Conservation (phyloP, 2,329 filamentous ascomycete genomes). For the Capronia epimyces region DNA sequence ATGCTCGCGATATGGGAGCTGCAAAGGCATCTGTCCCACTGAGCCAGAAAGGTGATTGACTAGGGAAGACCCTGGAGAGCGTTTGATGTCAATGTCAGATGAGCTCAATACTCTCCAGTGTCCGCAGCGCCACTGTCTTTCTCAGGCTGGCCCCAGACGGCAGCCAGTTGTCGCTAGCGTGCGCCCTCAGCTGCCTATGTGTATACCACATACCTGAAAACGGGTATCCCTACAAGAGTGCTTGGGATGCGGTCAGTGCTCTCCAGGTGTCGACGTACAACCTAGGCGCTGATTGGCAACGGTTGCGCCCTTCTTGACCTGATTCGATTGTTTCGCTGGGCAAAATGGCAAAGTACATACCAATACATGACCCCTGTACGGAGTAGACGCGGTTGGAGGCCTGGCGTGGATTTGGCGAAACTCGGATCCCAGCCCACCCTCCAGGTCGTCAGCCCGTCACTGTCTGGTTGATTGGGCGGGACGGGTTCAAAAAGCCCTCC, state of each 20-base stretch:
- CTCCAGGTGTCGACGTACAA: background rate
- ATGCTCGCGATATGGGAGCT: background rate
- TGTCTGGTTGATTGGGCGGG: background rate
- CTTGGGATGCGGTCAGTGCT: slow-evolving; percentile 14
- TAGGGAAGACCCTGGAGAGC: background rate
- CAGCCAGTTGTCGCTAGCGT: background rate
- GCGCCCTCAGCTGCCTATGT: background rate
- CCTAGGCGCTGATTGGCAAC: slow-evolving; percentile 4
- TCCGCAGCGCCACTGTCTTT: background rate
- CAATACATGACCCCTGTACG: background rate
- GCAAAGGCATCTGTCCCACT: background rate
- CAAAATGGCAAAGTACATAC: background rate
- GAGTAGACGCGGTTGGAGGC: background rate
- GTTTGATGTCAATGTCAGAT: background rate
- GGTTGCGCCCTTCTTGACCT: background rate
- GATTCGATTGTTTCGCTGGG: slow-evolving; percentile 2
- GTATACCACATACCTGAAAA: slow-evolving; percentile 13
- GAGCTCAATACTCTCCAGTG: slow-evolving; percentile 1
- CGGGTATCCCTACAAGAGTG: slow-evolving; percentile 2
- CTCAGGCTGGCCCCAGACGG: background rate
- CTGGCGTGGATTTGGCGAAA: slow-evolving; percentile 7
- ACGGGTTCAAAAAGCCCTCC: background rate
- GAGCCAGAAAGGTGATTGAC: background rate
- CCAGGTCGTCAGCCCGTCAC: slow-evolving; percentile 6
- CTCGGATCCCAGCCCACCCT: slow-evolving; percentile 4